Percentiles rank a stretch among this genome's conserved stretches.
Conservation (phyloP, 2,329 filamentous ascomycete species). For the Hysterium pulicare region DNA sequence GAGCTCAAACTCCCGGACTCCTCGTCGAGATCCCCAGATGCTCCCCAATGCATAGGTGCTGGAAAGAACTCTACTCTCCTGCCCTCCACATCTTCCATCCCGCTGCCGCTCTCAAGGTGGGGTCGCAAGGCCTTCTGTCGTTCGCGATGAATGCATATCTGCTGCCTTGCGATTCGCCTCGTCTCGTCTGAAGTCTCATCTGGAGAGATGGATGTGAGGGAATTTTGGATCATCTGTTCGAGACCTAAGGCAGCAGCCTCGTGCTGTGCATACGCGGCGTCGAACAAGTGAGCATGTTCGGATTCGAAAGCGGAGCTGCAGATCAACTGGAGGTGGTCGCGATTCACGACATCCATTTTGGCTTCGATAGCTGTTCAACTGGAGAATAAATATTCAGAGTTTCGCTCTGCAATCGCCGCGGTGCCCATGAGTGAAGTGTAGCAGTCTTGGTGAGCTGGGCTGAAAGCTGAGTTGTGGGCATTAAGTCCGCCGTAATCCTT, state of each 20-base stretch:
- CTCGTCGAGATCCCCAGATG: constrained; percentile 35
- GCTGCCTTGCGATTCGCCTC: constrained; percentile 29
- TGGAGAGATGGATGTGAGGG: constrained; percentile 31
- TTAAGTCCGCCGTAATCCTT: constrained; percentile 12
- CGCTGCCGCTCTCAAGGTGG: constrained; percentile 36
- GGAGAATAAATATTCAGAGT: background rate
- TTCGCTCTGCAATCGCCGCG: constrained; percentile 2
- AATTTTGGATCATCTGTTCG: constrained; percentile 31
- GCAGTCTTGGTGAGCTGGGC: background rate
- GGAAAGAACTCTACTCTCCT: constrained; percentile 36
- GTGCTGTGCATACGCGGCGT: constrained; percentile 34
- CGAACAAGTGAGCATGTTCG: constrained; percentile 37
- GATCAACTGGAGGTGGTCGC: constrained; percentile 30
- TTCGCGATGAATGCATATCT: constrained; percentile 35
- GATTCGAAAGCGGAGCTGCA: constrained; percentile 37
- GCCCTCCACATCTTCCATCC: constrained; percentile 32
- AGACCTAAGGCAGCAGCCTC: constrained; percentile 32
- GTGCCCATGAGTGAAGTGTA: background rate
- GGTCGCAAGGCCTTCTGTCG: constrained; percentile 31
- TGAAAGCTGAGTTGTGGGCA: constrained; percentile 1
- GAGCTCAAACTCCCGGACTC: constrained; percentile 36
- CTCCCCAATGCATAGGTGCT: constrained; percentile 37
- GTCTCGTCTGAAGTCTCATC: constrained; percentile 36
- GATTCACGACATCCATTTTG: constrained; percentile 18
- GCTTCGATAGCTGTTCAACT: too few relatives aligned